Evolutionary conservation across 495 filamentous ascomycete species (phyloP), one percentile per base, ranked within the genome.

Genomic region (Talaromyces borbonicus): DNA sequence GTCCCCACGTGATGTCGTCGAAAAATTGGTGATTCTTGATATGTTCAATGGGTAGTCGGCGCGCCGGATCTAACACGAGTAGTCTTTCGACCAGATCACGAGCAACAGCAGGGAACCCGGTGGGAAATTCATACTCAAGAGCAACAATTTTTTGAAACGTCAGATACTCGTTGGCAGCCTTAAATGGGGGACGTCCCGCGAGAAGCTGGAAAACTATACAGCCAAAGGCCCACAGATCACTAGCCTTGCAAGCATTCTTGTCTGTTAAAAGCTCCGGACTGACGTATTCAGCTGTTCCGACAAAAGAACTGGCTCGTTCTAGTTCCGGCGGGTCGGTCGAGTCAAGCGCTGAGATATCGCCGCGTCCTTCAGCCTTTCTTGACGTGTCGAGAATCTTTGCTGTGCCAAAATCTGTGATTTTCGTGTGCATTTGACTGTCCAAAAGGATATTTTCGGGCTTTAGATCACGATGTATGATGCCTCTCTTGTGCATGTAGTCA

Each of bases 1-100:
- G 78, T 20, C 93, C 90, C 75, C 90, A 97, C 23, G 69, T 66
- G 36, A 95, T 78, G 5, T 88, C 87, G n/a, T 87, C 81, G 61
- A 99, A 99, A 56, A 99, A 99, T 56, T 88, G 80, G 54, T 99
- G 93, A 53, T 90, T 95, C 61, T 92, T 94, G 57, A 99, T 92
- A 52, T 97, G 88, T 53, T 96, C 92, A 33, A 97, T 88, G 4
- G 83, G 88, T n/a, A 97, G 71, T 39, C 93, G 78, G 39, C 81
- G 81, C 18, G 82, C 71, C 0, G 93, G 93, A 50, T 99, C 90
- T 29, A 96, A 69, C 23, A 97, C 93, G 8, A 99, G 74, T 18
- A 95, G 78, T 49, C 90, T 77, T 58, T 97, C 90, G 2, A 99
- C 85, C 11, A 99, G 72, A 64, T 99, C 93, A 48, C 80, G 84